A percentile compares a stretch with the other conserved stretches of the same genome.
These are phyloP conservation scores for Cryptosporidium sp. DNA, from an alignment of 169 alveolate species.

Conservation along the genomic window DNA sequence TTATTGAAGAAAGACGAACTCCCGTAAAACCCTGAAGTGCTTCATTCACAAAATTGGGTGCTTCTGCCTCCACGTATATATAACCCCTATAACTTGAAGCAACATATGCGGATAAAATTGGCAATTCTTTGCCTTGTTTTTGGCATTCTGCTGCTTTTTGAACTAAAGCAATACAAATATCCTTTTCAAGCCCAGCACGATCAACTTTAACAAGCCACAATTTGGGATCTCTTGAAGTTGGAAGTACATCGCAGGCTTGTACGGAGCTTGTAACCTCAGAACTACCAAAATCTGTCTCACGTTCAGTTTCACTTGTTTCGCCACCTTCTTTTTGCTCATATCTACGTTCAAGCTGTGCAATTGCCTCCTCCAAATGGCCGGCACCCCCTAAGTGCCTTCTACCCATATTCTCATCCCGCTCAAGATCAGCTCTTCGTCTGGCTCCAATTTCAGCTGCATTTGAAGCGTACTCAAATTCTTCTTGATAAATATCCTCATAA, in stretches of 20 bases:
- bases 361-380: constrained; percentile 85
- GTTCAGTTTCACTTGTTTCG: constrained; percentile 80
- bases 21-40: constrained; percentile 85
- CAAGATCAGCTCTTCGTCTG: constrained; percentile 41
- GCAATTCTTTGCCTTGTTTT: constrained; percentile 79
- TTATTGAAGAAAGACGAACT: constrained; percentile 81
- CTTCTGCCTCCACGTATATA: constrained; percentile 87
- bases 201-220: constrained; percentile 85
- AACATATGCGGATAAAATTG: constrained; percentile 85
- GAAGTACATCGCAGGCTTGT: constrained; percentile 75
- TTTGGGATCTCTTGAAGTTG: constrained; percentile 85
- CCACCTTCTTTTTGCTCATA: constrained; percentile 86
- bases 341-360: constrained; percentile 85
- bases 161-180: constrained; percentile 82
- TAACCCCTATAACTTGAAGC: constrained; percentile 85
- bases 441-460: constrained; percentile 78
- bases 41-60: constrained; percentile 81
- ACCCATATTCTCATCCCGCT: constrained; percentile 54
- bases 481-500: constrained; percentile 84
- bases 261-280: constrained; percentile 60
- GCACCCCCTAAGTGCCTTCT: constrained; percentile 86
- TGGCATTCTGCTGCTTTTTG: constrained; percentile 83
- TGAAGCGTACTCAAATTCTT: constrained; percentile 79
- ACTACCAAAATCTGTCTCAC: constrained; percentile 79
- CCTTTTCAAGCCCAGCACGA: constrained; percentile 81